Base-by-base conservation (phyloP, 176 grass and related monocot genomes). In the Oryza brachyantha region DNA sequence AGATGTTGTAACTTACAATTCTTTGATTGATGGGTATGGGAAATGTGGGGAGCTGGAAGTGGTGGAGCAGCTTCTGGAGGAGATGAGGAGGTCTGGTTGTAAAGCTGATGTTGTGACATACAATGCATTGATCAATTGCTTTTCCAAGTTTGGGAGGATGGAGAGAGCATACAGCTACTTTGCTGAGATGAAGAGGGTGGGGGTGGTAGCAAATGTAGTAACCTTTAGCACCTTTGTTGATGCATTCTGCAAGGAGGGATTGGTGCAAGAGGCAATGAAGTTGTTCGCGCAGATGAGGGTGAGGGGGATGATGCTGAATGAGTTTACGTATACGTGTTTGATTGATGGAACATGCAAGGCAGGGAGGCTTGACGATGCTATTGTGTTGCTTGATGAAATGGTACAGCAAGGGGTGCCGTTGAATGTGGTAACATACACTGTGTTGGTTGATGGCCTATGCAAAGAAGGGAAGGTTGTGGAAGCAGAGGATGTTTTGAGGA, bases 211-310 rank as follows among this genome's bases (percentile, higher is more conserved):
- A 9, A 98, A 98, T 85, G 74, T 94, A 66, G 90, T 94, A 29
- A 98, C 92, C 16, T 85, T 90, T 38, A 98, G 92, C 77, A 98
- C 92, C 48, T 79, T 98, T 83, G 81, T 98, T 0, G 87, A 94
- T 93, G 92, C 96, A 25, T 92, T 98, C 50, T 98, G 90, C 88
- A 98, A 98, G 76, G 81, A 93, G 77, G 89, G 92, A 13, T 87
- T 98, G 92, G 83, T 93, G 32, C 81, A 40, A 68, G 96, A 94
- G 38, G 92, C 92, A 25, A 88, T 93, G 78, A 93, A 98, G 81
- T 76, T 98, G 40, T 98, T 94, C 73, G 86, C 89, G 3, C 80
- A 93, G 69, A 98, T 98, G 96, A 94, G 46, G 74, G 77, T 98
- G 16, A 92, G 86, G 78, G 92, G 90, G 5, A 73, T 98, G 83